Conservation (phyloP, 2,329 filamentous ascomycete species). For the Cordyceps pruinosa region DNA sequence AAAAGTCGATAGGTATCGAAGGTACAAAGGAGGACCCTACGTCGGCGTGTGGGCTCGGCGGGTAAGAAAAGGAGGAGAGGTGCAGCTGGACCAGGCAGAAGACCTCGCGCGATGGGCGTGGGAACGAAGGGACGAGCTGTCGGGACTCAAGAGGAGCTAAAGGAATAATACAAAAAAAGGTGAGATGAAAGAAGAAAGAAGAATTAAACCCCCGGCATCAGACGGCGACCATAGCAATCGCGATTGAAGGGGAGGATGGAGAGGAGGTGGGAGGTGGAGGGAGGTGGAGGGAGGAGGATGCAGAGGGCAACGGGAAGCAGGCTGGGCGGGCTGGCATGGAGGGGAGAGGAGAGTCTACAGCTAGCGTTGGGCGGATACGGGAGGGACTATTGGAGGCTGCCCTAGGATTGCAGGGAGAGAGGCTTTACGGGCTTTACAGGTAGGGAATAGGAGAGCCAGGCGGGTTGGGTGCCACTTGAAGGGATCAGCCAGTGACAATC, state of each 20-base stretch:
- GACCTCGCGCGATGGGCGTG: slow-evolving; percentile 16
- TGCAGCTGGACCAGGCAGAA: slow-evolving; percentile 17
- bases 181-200: slow-evolving; percentile 17
- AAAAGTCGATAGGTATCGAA: slow-evolving; percentile 5
- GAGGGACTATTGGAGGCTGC: not conserved
- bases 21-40: not conserved
- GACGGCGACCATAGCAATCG: slow-evolving; percentile 15
- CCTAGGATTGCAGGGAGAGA: slow-evolving; percentile 4
- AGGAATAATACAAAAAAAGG: slow-evolving; percentile 18
- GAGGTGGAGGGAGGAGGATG: not conserved
- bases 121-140: slow-evolving; percentile 32
- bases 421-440: not conserved
- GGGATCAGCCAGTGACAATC: not conserved
- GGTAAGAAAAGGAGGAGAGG: slow-evolving; percentile 8
- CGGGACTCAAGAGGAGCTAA: slow-evolving; percentile 21
- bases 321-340: slow-evolving; percentile 4
- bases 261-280: not conserved
- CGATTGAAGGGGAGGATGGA: slow-evolving; percentile 7
- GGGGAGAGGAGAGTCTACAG: slow-evolving; percentile 8
- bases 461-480: no score
- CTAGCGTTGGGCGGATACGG: slow-evolving; percentile 1
- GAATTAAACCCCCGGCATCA: slow-evolving; percentile 11
- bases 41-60: not conserved
- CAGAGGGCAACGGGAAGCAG: not conserved
- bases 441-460: not conserved